These are phyloP conservation scores for Fraxinus sp. DNA, from an alignment of 305 asterid genomes.

Conservation along the genomic window DNA sequence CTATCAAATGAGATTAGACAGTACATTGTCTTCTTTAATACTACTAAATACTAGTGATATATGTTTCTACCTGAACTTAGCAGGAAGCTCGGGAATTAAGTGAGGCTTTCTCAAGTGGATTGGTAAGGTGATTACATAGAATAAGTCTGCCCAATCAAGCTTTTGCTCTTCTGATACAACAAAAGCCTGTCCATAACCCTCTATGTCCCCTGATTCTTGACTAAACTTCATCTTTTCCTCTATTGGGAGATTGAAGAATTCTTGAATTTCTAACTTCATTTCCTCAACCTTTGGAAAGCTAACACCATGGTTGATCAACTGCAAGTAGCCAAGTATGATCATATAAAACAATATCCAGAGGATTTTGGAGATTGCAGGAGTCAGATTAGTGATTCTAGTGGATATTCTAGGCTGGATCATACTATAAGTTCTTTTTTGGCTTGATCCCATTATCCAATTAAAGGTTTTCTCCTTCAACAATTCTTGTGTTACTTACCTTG, in stretches of 20 bases:
- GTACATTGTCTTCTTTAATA: neutral
- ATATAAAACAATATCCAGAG: neutral
- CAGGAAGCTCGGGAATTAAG: conserved; percentile 42
- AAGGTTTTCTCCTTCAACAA: no score
- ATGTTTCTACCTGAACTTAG: conserved; percentile 31
- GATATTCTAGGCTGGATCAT: no score
- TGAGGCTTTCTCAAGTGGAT: conserved; percentile 34
- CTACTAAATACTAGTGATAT: neutral
- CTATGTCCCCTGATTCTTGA: conserved; percentile 31
- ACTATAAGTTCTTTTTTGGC: no score
- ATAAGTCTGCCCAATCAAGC: conserved; percentile 62
- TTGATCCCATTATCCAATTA: no score
- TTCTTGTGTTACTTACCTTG: no score
- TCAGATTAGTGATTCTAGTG: no score
- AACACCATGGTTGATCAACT: conserved; percentile 61
- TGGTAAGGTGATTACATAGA: conserved; percentile 29
- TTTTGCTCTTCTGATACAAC: conserved; percentile 53
- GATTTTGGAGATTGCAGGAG: no score
- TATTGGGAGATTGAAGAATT: conserved; percentile 35
- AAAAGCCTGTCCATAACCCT: conserved; percentile 57
- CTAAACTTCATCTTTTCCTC: conserved; percentile 32
- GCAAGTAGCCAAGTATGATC: neutral
- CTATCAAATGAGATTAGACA: neutral
- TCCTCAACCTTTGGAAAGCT: conserved; percentile 23
- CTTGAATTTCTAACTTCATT: conserved; percentile 33